Base-by-base conservation (phyloP, 2,329 filamentous ascomycete species). In the Didymellaceae sp. region DNA sequence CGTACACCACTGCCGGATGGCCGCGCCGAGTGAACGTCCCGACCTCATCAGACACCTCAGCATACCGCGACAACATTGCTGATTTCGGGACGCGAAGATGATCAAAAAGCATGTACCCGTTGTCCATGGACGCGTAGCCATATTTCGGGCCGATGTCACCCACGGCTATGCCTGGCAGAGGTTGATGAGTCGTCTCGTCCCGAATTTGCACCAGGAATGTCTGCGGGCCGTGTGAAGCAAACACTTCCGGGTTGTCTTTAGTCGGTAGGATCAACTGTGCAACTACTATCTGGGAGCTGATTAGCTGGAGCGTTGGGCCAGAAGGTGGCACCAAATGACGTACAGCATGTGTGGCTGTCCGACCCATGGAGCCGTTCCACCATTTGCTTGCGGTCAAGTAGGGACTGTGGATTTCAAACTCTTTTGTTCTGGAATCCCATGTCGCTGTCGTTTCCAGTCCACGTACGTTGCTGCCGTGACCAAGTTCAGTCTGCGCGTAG, bases 141-240 rank as follows among this genome's bases (percentile, higher is more conserved):
- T 82, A 81, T 49, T 82, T 82, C n/a, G 79, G 78, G 2, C 80
- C 80, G 56, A 82, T 81, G 52, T 82, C 79, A n/a, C 79, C 79
- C 13, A 82, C 76, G 2, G 77, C 74, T 44, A 82, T 78, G 1
- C 78, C 78, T 5, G 73, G 57, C 5, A 81, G 59, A 10, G 79
- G 76, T 53, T 75, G 67, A 51, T 81, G 76, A 2, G 77, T 80
- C 47, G 76, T 73, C 62, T 74, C 67, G 56, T 81, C 75, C 42
- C 80, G 72, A 42, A 82, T 79, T 60, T 79, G 80, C 14, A 81
- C 73, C 48, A 82, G 76, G 58, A 82, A 82, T 11, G 78, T 74
- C 62, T 82, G 80, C 25, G 78, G 78, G 7, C 80, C 80, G 62
- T 80, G 71, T n/a, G 70, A 76, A 21, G 73, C 67, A 47, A 75